A percentile compares a stretch with the other conserved stretches of the same genome.
These are phyloP conservation scores for Diaporthe sp. DNA, from an alignment of 2,329 filamentous ascomycete species.

Conservation along the genomic window DNA sequence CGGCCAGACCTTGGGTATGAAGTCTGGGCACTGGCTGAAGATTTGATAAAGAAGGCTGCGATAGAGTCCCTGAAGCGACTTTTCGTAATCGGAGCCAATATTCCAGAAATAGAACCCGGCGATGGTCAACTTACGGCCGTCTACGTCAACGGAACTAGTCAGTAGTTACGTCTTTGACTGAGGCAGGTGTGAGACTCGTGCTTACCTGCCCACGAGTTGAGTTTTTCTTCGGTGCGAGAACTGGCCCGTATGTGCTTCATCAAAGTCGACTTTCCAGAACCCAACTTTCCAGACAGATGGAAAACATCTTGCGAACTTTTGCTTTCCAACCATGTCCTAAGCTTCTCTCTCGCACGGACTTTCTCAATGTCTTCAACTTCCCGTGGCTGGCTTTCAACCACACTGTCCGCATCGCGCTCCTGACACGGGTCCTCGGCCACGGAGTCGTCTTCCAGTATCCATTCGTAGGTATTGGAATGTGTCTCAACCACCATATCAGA, in stretches of 20 bases:
- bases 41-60: constrained; percentile 4
- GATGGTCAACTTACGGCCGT: constrained; percentile 23
- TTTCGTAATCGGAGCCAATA: constrained; percentile 20
- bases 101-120: constrained; percentile 25
- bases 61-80: constrained; percentile 9
- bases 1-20: not conserved
- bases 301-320: not conserved
- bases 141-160: not conserved
- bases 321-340: not conserved
- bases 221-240: not conserved
- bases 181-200: not conserved
- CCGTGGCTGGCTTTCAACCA: too few relatives aligned
- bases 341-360: not conserved
- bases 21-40: constrained; percentile 1
- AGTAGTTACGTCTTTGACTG: not conserved
- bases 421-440: not conserved
- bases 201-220: constrained; percentile 16
- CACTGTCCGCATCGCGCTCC: too few relatives aligned
- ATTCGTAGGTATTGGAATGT: constrained; percentile 10
- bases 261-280: constrained; percentile 41
- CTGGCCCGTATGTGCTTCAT: constrained; percentile 20
- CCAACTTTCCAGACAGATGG: constrained; percentile 11
- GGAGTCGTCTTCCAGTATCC: constrained; percentile 2
- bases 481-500: constrained; percentile 22
- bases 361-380: not conserved